Percentiles rank a stretch among this genome's conserved stretches.
These are phyloP conservation scores for Pythium sukuiense DNA, from an alignment of 352 stramenopile species.

Conservation along the genomic window DNA sequence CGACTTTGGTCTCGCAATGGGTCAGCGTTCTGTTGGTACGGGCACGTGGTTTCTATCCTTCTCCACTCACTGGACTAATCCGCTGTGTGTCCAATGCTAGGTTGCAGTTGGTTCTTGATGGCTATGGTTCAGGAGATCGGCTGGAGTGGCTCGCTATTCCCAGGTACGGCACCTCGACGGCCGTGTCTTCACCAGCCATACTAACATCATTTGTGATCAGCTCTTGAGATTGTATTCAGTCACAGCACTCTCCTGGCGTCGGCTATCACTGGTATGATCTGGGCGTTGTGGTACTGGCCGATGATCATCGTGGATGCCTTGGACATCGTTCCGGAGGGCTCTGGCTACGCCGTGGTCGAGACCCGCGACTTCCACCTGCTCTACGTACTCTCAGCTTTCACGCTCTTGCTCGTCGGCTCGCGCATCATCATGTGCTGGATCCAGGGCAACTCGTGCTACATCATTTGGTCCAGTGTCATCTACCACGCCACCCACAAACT, in stretches of 20 bases:
- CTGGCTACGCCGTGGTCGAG: conserved; percentile 77
- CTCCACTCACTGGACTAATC: background rate
- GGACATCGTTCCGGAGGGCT: conserved; percentile 67
- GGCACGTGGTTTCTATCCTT: no score
- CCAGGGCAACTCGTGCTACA: conserved; percentile 85
- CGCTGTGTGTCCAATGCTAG: conserved; percentile 22
- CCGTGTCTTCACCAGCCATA: background rate
- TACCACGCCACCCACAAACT: conserved; percentile 87
- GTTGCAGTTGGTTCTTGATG: conserved; percentile 86
- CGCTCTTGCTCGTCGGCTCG: conserved; percentile 73
- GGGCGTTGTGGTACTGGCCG: conserved; percentile 85
- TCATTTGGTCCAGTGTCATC: conserved; percentile 87
- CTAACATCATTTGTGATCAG: conserved; percentile 26
- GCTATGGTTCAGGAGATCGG: conserved; percentile 83
- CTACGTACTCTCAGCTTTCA: conserved; percentile 82
- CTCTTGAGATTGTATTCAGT: conserved; percentile 85
- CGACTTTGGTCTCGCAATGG: conserved; percentile 77
- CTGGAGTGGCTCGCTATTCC: conserved; percentile 87
- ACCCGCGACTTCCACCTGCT: conserved; percentile 74
- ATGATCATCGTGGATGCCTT: conserved; percentile 89
- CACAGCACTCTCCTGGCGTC: conserved; percentile 88
- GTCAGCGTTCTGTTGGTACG: conserved; percentile 58
- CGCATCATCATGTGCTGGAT: conserved; percentile 92
- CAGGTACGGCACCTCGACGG: conserved; percentile 38
- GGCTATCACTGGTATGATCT: conserved; percentile 79